phyloP scores from a whole-genome alignment of 2,329 filamentous ascomycete species.

The Falciphora oryzae region DNA sequence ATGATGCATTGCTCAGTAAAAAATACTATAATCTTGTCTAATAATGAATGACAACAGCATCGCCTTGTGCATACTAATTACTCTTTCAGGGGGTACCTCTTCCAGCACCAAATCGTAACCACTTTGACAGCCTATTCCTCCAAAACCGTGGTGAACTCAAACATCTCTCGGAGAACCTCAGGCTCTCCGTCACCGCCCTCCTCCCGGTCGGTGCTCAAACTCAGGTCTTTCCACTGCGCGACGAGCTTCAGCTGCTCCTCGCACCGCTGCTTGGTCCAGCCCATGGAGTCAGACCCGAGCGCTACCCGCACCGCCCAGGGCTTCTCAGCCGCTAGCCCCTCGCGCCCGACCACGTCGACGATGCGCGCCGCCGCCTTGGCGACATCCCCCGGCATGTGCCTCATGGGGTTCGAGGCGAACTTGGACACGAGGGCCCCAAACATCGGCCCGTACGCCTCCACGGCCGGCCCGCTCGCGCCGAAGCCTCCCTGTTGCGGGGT shows the following conservation, averaged over 20 bases:
- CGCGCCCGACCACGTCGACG: constrained; percentile 23
- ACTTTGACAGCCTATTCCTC: not conserved
- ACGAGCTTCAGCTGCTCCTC: constrained; percentile 18
- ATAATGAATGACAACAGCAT: too few relatives aligned
- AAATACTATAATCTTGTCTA: too few relatives aligned
- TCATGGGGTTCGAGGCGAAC: constrained; percentile 18
- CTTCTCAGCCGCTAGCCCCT: constrained; percentile 20
- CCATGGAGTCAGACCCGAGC: constrained; percentile 25
- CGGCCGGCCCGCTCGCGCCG: constrained; percentile 8
- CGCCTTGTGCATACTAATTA: too few relatives aligned
- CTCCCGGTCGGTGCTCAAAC: not conserved
- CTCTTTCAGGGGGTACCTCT: too few relatives aligned
- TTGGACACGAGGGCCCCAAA: constrained; percentile 18
- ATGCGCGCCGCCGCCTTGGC: constrained; percentile 19
- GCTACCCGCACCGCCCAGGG: constrained; percentile 23
- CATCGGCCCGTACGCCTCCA: constrained; percentile 18
- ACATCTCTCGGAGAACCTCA: not conserved
- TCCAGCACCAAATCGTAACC: too few relatives aligned
- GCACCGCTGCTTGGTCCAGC: constrained; percentile 19
- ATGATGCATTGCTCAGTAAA: too few relatives aligned
- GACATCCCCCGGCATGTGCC: constrained; percentile 22
- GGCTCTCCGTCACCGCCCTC: not conserved
- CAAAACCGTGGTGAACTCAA: not conserved
- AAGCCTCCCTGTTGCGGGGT: constrained; percentile 12
- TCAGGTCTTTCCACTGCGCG: constrained; percentile 18